These are phyloP conservation scores for Leccinum fuscescens DNA, from an alignment of 1,284 basidiomycete species.

Conservation along the genomic window DNA sequence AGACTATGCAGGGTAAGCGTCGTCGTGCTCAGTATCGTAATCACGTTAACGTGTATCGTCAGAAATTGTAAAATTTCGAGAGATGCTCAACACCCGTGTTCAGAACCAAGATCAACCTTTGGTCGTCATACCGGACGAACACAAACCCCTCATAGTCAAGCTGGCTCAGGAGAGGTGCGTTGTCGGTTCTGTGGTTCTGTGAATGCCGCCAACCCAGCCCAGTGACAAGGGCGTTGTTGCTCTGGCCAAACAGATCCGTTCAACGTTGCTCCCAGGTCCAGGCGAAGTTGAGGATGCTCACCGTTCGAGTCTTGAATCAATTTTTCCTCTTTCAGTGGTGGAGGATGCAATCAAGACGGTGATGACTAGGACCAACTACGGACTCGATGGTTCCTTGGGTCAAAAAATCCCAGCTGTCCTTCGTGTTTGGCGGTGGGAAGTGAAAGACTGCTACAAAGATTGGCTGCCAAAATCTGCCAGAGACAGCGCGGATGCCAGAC, in stretches of 20 bases:
- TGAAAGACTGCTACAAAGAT: conserved; percentile 51
- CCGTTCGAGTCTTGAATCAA: conserved; percentile 23
- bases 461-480: conserved; percentile 71
- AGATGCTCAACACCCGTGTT: conserved; percentile 57
- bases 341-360: conserved; percentile 62
- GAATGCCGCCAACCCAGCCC: conserved; percentile 12
- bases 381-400: conserved; percentile 52
- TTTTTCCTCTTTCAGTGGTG: conserved; percentile 50
- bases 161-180: conserved; percentile 76
- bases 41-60: conserved; percentile 2
- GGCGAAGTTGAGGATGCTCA: conserved; percentile 51
- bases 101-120: conserved; percentile 48
- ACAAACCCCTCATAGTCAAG: conserved; percentile 75
- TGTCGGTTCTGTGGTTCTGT: background rate
- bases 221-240: conserved; percentile 68
- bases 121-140: conserved; percentile 57
- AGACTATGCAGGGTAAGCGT: conserved; percentile 74
- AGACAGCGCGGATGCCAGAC: conserved; percentile 64
- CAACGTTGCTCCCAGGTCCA: conserved; percentile 55
- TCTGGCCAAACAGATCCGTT: conserved; percentile 65
- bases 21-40: background rate
- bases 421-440: conserved; percentile 89
- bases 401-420: conserved; percentile 56
- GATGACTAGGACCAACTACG: conserved; percentile 71
- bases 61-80: conserved; percentile 72